phyloP scores from a whole-genome alignment of 495 filamentous ascomycete genomes.

The Daldinia decipiens region DNA sequence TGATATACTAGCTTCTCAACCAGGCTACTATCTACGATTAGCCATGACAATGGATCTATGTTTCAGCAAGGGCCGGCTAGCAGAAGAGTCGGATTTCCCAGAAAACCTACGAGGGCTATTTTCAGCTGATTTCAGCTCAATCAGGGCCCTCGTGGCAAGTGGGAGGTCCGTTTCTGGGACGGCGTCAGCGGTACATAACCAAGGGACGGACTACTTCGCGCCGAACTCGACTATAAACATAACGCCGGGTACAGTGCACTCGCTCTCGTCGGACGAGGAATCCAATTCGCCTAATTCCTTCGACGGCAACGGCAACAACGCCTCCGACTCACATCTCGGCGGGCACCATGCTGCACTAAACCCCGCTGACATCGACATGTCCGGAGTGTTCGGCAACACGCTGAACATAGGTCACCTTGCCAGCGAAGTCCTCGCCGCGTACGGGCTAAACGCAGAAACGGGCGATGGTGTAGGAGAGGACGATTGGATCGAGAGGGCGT shows the following conservation, averaged over 20 bases:
- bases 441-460: conserved; percentile 25
- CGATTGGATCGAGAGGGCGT: conserved; percentile 46
- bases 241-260: conserved; percentile 41
- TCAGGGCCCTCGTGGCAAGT: conserved; percentile 39
- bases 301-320: conserved; percentile 17
- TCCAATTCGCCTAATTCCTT: conserved; percentile 42
- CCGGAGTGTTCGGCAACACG: conserved; percentile 19
- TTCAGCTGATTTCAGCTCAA: conserved; percentile 46
- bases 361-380: conserved; percentile 36
- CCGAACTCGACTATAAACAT: conserved; percentile 31
- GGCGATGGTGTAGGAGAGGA: conserved; percentile 19
- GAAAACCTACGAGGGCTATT: conserved; percentile 47
- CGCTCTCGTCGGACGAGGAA: conserved; percentile 46
- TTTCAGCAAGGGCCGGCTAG: conserved; percentile 48
- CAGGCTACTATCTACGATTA: conserved; percentile 47
- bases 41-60: conserved; percentile 51
- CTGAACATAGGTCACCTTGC: conserved; percentile 32
- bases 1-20: conserved; percentile 47
- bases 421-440: conserved; percentile 36
- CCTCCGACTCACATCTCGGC: neutral
- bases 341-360: neutral
- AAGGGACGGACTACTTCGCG: conserved; percentile 13
- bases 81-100: conserved; percentile 49
- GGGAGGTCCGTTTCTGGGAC: conserved; percentile 14
- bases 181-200: conserved; percentile 5